Evolutionary conservation across 805 yeast species (phyloP), one percentile per base, ranked within the genome.

Genomic region (Candida schatavii): DNA sequence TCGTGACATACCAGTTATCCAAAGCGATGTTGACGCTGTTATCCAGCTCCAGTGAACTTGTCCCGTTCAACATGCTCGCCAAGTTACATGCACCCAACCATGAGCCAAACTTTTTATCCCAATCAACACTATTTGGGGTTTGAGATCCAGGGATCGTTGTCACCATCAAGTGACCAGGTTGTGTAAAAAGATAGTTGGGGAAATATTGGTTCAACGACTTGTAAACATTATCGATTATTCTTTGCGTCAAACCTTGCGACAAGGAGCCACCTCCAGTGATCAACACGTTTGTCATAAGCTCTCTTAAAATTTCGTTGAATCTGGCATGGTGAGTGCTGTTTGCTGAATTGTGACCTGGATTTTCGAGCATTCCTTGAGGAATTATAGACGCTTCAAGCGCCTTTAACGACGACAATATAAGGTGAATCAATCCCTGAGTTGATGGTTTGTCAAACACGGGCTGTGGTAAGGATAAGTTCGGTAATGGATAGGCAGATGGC

Each of bases 81-180:
- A 83, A 70, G 47, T 81, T 80, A 43, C 82, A 76, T 0, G 88
- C 88, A n/a, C 89, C 89, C 23, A 81, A 63, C 89, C 89, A 83
- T 19, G 76, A 69, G 38, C 83, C 78, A 48, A 70, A 76, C 47
- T 72, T 77, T 46, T 82, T 72, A 46, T 83, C 88, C 52, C 72
- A 67, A 14, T 55, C 49, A 23, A 66, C 70, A 45, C 57, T 56
- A 27, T 58, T 46, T 36, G 62, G 68, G 17, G 54, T 43, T 20
- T 48, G 55, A 41, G 56, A 58, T 21, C 57, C 55, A 41, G 57
- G 49, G 13, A 56, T 56, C 13, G 52, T 48, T 39, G 52, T 42
- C 41, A 49, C 45, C 5, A 14, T 13, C 41, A 54, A 48, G 45
- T 51, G 22, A 48, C 49, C 45, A 10, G 52, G 52, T 42, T 56